Conservation (phyloP, 1,284 basidiomycete species). For the Cutaneotrichosporon sp. region DNA sequence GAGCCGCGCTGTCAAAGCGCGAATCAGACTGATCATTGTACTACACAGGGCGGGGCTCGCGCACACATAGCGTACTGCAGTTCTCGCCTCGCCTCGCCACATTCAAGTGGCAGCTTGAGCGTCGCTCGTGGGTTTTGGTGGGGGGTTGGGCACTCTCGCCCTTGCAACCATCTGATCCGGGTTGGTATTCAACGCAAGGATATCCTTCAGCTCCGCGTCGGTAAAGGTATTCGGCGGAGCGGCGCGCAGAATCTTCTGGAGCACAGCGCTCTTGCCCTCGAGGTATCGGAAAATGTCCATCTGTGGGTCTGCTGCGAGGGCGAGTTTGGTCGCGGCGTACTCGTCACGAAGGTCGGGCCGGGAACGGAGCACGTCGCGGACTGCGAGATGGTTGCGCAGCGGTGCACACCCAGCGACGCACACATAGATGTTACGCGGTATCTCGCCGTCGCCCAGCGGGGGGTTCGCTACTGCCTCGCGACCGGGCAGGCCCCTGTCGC, state of each 20-base stretch:
- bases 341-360: slow-evolving; percentile 15
- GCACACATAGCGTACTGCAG: no score
- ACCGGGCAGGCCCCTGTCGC: slow-evolving; percentile 3
- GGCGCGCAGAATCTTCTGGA: not conserved
- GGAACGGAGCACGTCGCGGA: slow-evolving; percentile 14
- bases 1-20: no score
- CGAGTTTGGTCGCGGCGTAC: slow-evolving; percentile 5
- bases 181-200: not conserved
- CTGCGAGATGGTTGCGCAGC: slow-evolving; percentile 17
- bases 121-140: no score
- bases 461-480: slow-evolving; percentile 2
- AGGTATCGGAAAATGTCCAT: slow-evolving; percentile 3
- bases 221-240: not conserved
- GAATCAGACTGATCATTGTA: no score
- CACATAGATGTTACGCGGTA: slow-evolving; percentile 9
- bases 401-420: not conserved
- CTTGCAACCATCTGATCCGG: no score
- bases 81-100: no score
- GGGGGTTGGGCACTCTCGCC: no score
- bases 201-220: not conserved
- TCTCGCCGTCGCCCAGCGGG: not conserved
- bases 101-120: no score
- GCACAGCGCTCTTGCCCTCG: slow-evolving; percentile 2
- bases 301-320: not conserved
- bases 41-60: no score